Base-by-base conservation (phyloP, 768 basidiomycete species). In the Tephrocybe sp. region DNA sequence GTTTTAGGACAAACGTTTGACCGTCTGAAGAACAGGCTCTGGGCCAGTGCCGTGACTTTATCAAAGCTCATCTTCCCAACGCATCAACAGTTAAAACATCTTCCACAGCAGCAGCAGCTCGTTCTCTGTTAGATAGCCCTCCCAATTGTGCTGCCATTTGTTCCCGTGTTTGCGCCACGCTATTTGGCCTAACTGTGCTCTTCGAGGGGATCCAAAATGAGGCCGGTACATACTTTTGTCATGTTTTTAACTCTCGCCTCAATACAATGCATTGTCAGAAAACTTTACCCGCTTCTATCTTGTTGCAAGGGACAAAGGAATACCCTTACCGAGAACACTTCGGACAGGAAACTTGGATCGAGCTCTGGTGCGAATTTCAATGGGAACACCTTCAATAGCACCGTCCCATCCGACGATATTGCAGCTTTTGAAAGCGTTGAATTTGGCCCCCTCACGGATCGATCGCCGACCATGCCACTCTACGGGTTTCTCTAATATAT, bases 101-200 rank as follows among this genome's bases (percentile, higher is more conserved):
- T 6, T 92, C 89, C 5, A 92, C 89, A 6, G 87, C 87, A 0
- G 75, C 74, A 3, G 89, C 89, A 9, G 89, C 88, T 1, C 71
- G 75, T 57, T 64, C 68, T 10, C 65, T 79, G 10, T 62, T 73
- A 4, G 58, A 71, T 15, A 73, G 69, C 37, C 68, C 75, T 7
- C 61, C 65, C 5, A 71, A 74, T 51, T 78, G 77, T 55, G 89
- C 86, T 3, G 89, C 88, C 9, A 88, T 92, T 49, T 88, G 86
- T 58, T 90, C 89, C 9, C 75, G 71, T 21, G 67, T 86, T 21
- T 87, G 85, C 49, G 72, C 75, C 4, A 73, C 71, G 11, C 57
- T 86, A 33, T 86, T 86, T 1, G 82, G 76, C n/a, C 66, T 91
- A 27, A 77, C 85, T 39, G 65, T 88, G 3, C 65, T 91, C 33